Evolutionary conservation across 2,329 filamentous ascomycete genomes (phyloP).

Genomic region (Epichloe elymi): DNA sequence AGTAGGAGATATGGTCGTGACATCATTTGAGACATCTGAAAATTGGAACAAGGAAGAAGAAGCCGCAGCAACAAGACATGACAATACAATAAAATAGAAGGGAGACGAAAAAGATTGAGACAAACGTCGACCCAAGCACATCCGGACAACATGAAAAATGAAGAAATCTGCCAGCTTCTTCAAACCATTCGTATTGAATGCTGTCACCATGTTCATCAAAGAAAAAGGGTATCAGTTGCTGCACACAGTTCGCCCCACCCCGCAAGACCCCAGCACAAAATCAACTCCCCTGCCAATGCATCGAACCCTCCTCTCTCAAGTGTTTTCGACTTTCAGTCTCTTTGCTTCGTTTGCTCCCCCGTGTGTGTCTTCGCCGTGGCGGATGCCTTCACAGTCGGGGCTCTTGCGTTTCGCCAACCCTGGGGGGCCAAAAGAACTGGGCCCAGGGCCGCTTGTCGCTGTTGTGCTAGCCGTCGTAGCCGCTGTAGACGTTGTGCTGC

Average conservation of each 20-base stretch:
- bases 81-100: no score
- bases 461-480: slow-evolving; percentile 6
- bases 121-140: not conserved
- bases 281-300: not conserved
- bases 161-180: not conserved
- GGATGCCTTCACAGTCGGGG: slow-evolving; percentile 33
- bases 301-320: not conserved
- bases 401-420: slow-evolving; percentile 40
- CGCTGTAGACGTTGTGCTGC: slow-evolving; percentile 9
- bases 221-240: slow-evolving; percentile 8
- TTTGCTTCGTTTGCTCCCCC: slow-evolving; percentile 36
- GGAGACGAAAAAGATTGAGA: no score
- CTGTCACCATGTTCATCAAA: not conserved
- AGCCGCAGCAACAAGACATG: no score
- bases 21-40: no score
- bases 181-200: not conserved
- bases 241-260: not conserved
- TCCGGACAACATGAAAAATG: not conserved
- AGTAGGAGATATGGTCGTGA: no score
- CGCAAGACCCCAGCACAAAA: not conserved
- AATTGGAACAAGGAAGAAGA: no score
- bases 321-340: slow-evolving; percentile 37
- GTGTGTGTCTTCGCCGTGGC: slow-evolving; percentile 24
- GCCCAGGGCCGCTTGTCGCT: slow-evolving; percentile 7
- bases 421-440: slow-evolving; percentile 3